phyloP scores from a whole-genome alignment of 1,284 basidiomycete genomes.

The Sanghuangporus baumii region DNA sequence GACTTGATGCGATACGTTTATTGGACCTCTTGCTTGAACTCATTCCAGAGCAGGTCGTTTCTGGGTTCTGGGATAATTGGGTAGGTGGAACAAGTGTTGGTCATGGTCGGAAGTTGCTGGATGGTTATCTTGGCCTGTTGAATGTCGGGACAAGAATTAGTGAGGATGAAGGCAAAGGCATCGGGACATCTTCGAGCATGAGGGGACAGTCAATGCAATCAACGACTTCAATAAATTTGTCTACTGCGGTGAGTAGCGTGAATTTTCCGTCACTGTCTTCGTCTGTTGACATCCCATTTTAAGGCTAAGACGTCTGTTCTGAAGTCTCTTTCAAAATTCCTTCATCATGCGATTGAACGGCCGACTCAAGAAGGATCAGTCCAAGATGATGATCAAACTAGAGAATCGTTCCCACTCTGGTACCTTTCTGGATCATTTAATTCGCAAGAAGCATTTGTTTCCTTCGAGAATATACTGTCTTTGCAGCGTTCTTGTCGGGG shows the following conservation, averaged over 20 bases:
- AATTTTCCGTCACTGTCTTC: neutral
- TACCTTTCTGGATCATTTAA: slow-evolving; percentile 49
- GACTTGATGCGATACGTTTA: slow-evolving; percentile 84
- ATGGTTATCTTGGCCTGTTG: slow-evolving; percentile 72
- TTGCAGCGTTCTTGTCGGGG: slow-evolving; percentile 11
- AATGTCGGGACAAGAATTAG: slow-evolving; percentile 59
- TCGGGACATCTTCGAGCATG: slow-evolving; percentile 21
- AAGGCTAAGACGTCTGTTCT: slow-evolving; percentile 62
- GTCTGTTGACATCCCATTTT: slow-evolving; percentile 3
- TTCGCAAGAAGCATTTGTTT: slow-evolving; percentile 38
- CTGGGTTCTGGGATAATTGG: slow-evolving; percentile 30
- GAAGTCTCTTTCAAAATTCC: slow-evolving; percentile 55
- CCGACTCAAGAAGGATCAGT: neutral
- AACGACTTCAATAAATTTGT: slow-evolving; percentile 61
- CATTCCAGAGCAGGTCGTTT: slow-evolving; percentile 63
- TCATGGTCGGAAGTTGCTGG: slow-evolving; percentile 60
- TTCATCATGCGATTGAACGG: slow-evolving; percentile 32
- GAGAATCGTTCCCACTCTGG: slow-evolving; percentile 33
- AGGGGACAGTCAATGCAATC: slow-evolving; percentile 28
- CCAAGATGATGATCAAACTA: neutral
- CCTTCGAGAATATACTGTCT: slow-evolving; percentile 40
- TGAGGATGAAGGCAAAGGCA: slow-evolving; percentile 33
- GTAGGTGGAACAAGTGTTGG: slow-evolving; percentile 45
- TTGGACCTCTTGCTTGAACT: slow-evolving; percentile 74
- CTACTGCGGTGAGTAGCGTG: slow-evolving; percentile 46